A percentile compares a stretch with the other conserved stretches of the same genome.
Conservation (phyloP, 805 yeast species). For the Kodamaea sagamina region DNA sequence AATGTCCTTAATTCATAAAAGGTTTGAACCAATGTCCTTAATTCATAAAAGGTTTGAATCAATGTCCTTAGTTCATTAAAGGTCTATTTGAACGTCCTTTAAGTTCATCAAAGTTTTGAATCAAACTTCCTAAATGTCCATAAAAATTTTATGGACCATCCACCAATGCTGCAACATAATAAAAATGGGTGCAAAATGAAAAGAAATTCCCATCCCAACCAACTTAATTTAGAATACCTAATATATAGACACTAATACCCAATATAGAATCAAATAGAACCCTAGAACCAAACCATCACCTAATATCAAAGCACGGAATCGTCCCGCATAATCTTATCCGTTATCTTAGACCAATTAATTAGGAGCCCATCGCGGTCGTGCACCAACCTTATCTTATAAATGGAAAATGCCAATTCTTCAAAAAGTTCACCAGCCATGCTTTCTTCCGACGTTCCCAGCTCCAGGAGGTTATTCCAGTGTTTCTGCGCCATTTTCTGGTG, state of each 20-base stretch:
- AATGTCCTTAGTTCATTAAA: too few species aligned
- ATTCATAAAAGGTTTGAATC: too few species aligned
- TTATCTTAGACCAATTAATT: neutral
- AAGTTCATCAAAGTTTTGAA: too few species aligned
- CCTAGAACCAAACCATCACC: too few species aligned
- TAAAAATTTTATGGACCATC: conserved; percentile 6
- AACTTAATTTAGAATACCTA: neutral
- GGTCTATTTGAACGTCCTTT: too few species aligned
- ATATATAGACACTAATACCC: too few species aligned
- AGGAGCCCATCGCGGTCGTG: conserved; percentile 1
- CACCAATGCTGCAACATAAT: neutral
- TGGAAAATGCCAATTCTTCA: neutral
- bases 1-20: too few species aligned
- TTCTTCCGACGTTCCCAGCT: conserved; percentile 9
- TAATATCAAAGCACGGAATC: too few species aligned
- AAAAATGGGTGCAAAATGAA: conserved; percentile 1
- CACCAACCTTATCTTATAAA: conserved; percentile 3
- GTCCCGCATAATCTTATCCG: too few species aligned
- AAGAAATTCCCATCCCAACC: neutral
- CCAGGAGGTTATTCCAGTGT: conserved; percentile 22
- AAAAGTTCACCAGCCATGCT: conserved; percentile 3
- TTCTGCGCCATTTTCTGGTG: conserved; percentile 84
- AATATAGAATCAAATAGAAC: too few species aligned
- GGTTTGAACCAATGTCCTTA: too few species aligned
- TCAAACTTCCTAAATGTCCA: too few species aligned